phyloP scores from a whole-genome alignment of 2,329 filamentous ascomycete genomes.

The Claviceps capensis region DNA sequence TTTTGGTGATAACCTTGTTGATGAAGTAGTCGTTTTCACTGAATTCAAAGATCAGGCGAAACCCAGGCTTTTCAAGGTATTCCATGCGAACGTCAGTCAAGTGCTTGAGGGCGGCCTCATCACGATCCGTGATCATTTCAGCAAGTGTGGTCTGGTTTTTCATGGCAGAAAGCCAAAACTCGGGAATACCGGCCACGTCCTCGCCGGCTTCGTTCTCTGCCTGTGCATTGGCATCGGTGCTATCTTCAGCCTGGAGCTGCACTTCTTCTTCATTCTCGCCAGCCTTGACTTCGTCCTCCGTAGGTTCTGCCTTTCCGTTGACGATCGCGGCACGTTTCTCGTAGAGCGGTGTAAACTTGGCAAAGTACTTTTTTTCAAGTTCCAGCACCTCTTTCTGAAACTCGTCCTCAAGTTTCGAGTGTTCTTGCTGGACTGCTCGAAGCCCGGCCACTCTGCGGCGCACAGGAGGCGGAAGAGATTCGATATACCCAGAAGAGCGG shows the following conservation, averaged over 20 bases:
- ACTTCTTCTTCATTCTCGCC: conserved; percentile 68
- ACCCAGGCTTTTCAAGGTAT: conserved; percentile 95
- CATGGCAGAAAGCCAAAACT: conserved; percentile 99
- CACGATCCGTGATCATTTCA: conserved; percentile 96
- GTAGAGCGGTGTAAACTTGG: conserved; percentile 96
- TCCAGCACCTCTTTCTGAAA: conserved; percentile 98
- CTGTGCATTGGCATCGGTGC: conserved; percentile 40
- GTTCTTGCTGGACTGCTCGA: conserved; percentile 97
- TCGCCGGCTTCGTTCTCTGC: conserved; percentile 43
- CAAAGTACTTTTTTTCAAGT: conserved; percentile 98
- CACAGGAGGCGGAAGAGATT: conserved; percentile 80
- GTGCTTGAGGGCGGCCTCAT: conserved; percentile 84
- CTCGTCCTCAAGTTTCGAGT: conserved; percentile 94
- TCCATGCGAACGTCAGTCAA: conserved; percentile 95
- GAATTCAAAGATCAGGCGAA: conserved; percentile 97
- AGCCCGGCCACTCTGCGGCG: conserved; percentile 88
- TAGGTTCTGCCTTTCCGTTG: conserved; percentile 76
- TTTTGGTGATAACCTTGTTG: conserved; percentile 96
- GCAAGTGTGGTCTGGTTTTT: conserved; percentile 97
- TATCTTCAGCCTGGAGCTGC: conserved; percentile 54
- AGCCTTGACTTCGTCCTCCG: conserved; percentile 71
- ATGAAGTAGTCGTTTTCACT: conserved; percentile 90
- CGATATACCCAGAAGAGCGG: conserved; percentile 92
- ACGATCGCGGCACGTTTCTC: conserved; percentile 87
- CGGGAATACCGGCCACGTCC: conserved; percentile 68